These are phyloP conservation scores for Kregervanrija pseudodelftensis DNA, from an alignment of 805 yeast species.

Conservation along the genomic window DNA sequence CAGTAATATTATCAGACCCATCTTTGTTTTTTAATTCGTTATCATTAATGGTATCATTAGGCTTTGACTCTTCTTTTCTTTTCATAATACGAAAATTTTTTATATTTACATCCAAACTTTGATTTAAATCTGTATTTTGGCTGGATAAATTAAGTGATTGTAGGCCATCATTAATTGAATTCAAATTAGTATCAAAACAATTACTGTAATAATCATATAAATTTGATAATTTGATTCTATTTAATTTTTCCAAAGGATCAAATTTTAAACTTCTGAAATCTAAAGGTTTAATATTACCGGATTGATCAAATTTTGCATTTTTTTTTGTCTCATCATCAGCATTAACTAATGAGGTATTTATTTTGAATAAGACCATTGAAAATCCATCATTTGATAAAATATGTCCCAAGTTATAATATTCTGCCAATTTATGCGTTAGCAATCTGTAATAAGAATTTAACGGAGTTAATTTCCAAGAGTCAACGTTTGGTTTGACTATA, in stretches of 20 bases:
- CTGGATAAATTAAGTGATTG: background rate
- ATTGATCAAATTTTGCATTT: constrained; percentile 25
- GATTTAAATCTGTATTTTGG: background rate
- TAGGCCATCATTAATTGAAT: background rate
- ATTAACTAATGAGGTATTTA: constrained; percentile 30
- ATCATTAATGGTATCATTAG: background rate
- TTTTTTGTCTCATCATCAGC: constrained; percentile 28
- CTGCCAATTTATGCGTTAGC: constrained; percentile 63
- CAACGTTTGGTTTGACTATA: constrained; percentile 32
- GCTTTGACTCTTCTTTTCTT: constrained; percentile 1
- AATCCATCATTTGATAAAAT: constrained; percentile 43
- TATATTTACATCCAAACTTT: background rate
- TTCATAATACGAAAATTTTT: constrained; percentile 7
- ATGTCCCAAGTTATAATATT: constrained; percentile 57
- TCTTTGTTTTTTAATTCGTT: constrained; percentile 1
- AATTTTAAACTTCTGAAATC: constrained; percentile 24
- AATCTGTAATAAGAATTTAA: constrained; percentile 66
- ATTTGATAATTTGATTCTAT: constrained; percentile 23
- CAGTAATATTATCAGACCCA: constrained; percentile 1
- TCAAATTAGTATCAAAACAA: background rate
- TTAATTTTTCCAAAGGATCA: constrained; percentile 27
- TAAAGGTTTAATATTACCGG: constrained; percentile 28
- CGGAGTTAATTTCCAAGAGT: constrained; percentile 39
- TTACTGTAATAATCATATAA: constrained; percentile 17
- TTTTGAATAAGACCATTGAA: constrained; percentile 35